These are phyloP conservation scores for Aspergillus tanneri DNA, from an alignment of 2,329 filamentous ascomycete species.

Conservation along the genomic window DNA sequence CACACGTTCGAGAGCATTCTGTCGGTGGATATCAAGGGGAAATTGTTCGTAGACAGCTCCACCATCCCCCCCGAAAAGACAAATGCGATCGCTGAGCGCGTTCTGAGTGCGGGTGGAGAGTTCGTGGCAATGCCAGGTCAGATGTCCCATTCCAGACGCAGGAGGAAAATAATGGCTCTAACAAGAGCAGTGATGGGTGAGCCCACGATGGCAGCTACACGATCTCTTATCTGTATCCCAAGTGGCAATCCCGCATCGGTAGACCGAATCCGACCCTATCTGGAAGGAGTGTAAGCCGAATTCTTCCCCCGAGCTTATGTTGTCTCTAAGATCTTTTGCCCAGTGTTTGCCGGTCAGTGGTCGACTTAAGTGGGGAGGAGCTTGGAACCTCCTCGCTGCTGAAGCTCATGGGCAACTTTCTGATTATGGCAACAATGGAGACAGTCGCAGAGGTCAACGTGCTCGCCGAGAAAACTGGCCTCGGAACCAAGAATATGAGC, in stretches of 20 bases:
- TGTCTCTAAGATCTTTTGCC: background rate
- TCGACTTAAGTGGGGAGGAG: conserved; percentile 7
- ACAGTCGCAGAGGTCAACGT: conserved; percentile 7
- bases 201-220: background rate
- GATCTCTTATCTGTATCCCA: conserved; percentile 2
- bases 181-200: conserved; percentile 1
- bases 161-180: background rate
- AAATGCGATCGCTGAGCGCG: conserved; percentile 1
- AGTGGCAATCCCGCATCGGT: conserved; percentile 1
- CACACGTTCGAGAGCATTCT: background rate
- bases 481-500: conserved; percentile 6
- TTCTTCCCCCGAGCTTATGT: background rate
- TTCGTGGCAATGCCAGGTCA: conserved; percentile 7
- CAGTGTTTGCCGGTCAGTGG: conserved; percentile 1
- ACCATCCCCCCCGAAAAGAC: background rate
- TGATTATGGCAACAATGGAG: conserved; percentile 7
- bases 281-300: conserved; percentile 3
- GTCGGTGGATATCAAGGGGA: background rate
- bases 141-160: background rate
- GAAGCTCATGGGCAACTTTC: conserved; percentile 8
- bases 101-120: conserved; percentile 1
- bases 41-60: conserved; percentile 8
- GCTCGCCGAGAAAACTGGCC: conserved; percentile 6
- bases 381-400: background rate
- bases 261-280: conserved; percentile 3